Evolutionary conservation across 768 basidiomycete genomes (phyloP), one percentile per base, ranked within the genome.

Genomic region (Grammothele lineata): DNA sequence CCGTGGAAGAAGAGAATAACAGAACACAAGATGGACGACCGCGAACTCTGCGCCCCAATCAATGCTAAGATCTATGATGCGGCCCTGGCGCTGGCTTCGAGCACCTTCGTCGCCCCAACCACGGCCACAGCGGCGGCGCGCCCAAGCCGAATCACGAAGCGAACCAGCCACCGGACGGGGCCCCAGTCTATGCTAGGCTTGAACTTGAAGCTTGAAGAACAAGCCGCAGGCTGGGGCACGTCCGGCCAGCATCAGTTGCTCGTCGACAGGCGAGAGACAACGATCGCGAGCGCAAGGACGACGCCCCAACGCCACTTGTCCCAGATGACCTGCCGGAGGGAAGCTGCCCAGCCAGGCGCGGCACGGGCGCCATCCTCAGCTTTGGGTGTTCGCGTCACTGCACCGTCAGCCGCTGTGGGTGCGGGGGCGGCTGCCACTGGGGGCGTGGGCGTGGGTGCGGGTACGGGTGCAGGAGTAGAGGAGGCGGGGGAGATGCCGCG

Each of bases 291-390:
- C 5, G 81, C 85, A 46, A 91, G 83, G 50, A 92, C 61, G 14
- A 85, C 74, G 18, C 87, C 89, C 79, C 87, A 85, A 50, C 86
- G 72, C 88, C 88, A 92, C 60, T 89, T 89, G 62, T 91, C 86
- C 78, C 80, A 86, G 9, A 91, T 60, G 25, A 89, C 64, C 50
- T 78, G 74, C 40, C 83, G 75, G 78, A 81, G 81, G 3, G 75
- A 72, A 3, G 75, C 66, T n/a, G 75, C 67, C 77, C 81, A 82
- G 1, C 77, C 84, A 33, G 67, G 69, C 8, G 51, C 50, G 12
- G 54, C 56, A 19, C 55, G 56, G 37, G 26, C 26, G 53, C 50
- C 43, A 15, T 24, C 49, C 24, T 46, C 34, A 23, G 53, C 48
- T 26, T 48, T 45, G 15, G 54, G 25, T 24, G 46, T 40, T 24